These are phyloP conservation scores for Trifolium dubium DNA, from an alignment of 306 rosid species.

Conservation along the genomic window DNA sequence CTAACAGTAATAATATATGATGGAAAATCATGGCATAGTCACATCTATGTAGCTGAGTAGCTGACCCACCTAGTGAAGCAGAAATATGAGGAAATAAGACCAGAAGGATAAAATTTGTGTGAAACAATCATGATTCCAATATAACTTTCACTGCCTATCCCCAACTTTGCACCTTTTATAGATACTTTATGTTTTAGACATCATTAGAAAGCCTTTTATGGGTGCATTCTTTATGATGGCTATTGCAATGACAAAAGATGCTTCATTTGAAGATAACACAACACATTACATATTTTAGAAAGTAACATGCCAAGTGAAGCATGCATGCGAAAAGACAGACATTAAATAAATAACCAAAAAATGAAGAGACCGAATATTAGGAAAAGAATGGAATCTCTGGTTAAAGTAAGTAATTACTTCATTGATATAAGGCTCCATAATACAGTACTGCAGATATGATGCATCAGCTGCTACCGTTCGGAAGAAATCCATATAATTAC, in stretches of 20 bases:
- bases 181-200: no score
- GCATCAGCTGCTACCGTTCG: slow-evolving; percentile 62
- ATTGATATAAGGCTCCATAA: slow-evolving; percentile 72
- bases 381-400: slow-evolving; percentile 6
- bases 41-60: no score
- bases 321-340: slow-evolving; percentile 32
- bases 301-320: neutral
- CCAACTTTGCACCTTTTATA: no score
- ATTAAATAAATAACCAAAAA: slow-evolving; percentile 1
- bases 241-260: slow-evolving; percentile 28
- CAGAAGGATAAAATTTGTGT: neutral
- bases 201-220: neutral
- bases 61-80: no score
- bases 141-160: neutral
- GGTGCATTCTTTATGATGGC: neutral
- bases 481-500: slow-evolving; percentile 73
- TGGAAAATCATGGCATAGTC: neutral
- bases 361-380: slow-evolving; percentile 4
- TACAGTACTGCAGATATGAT: slow-evolving; percentile 81
- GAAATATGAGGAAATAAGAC: neutral
- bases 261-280: neutral
- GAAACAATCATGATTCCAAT: neutral
- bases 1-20: no score
- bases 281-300: neutral
- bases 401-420: slow-evolving; percentile 59